These are phyloP conservation scores for Lepidium aucheri DNA, from an alignment of 345 rosid genomes.

Conservation along the genomic window DNA sequence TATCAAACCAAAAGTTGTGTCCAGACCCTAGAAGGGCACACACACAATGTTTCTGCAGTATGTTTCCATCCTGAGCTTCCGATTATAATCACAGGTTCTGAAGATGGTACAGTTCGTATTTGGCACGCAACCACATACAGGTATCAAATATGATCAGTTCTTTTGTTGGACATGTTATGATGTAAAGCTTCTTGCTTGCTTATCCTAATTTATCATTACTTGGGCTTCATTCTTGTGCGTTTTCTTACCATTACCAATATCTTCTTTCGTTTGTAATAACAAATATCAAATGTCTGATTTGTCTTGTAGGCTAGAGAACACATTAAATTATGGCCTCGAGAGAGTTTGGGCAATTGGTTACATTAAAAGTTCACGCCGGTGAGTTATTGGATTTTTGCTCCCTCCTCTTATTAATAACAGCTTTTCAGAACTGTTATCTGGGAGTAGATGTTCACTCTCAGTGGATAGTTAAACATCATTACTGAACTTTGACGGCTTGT, in stretches of 20 bases:
- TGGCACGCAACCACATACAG: conserved; percentile 81
- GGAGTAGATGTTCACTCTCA: background rate
- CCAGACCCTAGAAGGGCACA: conserved; percentile 78
- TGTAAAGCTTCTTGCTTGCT: background rate
- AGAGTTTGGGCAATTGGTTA: conserved; percentile 97
- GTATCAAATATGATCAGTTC: conserved; percentile 24
- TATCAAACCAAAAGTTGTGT: conserved; percentile 83
- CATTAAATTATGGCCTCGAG: conserved; percentile 84
- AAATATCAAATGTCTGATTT: conserved; percentile 2
- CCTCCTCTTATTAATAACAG: background rate
- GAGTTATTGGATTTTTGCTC: conserved; percentile 16
- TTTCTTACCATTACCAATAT: background rate
- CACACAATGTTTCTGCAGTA: conserved; percentile 77
- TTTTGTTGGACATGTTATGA: background rate
- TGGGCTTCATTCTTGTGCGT: background rate
- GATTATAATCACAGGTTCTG: conserved; percentile 74
- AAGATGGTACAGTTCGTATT: conserved; percentile 73
- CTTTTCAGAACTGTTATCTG: background rate
- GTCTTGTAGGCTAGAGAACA: conserved; percentile 57
- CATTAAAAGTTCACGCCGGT: conserved; percentile 89
- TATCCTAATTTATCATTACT: background rate
- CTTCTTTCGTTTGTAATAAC: background rate
- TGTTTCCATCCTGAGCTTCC: conserved; percentile 84
- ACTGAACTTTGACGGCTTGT: background rate
- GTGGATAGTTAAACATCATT: background rate